These are phyloP conservation scores for Tillandsia fasciculata DNA, from an alignment of 176 grass and related monocot genomes.

Conservation along the genomic window DNA sequence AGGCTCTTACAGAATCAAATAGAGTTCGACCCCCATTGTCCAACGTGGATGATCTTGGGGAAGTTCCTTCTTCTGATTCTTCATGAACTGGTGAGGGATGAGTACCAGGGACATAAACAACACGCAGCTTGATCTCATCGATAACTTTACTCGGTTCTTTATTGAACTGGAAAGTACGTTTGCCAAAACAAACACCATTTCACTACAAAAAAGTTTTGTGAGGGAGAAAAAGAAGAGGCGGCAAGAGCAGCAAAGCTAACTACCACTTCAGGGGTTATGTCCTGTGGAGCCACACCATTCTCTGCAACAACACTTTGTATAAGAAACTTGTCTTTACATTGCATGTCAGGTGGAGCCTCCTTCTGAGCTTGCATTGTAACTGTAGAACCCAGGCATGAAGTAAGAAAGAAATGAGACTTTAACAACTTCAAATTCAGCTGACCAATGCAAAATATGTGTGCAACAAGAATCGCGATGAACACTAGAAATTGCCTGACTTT, in stretches of 20 bases:
- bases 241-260: not conserved
- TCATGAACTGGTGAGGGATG: conserved; percentile 47
- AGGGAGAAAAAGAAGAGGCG: not conserved
- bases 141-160: conserved; percentile 80
- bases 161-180: conserved; percentile 46
- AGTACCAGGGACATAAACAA: conserved; percentile 64
- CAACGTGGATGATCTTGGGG: conserved; percentile 44
- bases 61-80: conserved; percentile 81
- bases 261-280: conserved; percentile 70
- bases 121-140: conserved; percentile 87
- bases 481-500: not conserved
- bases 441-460: not conserved
- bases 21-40: conserved; percentile 43
- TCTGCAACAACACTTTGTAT: conserved; percentile 74
- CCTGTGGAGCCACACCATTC: conserved; percentile 49
- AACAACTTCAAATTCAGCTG: not conserved
- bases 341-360: conserved; percentile 62
- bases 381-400: conserved; percentile 13
- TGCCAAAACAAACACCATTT: not conserved
- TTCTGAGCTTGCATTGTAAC: conserved; percentile 96
- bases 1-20: too few species aligned
- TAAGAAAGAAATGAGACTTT: not conserved
- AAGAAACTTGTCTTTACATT: conserved; percentile 95
- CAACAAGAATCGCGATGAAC: not conserved
- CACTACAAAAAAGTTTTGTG: conserved; percentile 4